Conservation (phyloP, 345 rosid species). For the Lenwebbia sp. region DNA sequence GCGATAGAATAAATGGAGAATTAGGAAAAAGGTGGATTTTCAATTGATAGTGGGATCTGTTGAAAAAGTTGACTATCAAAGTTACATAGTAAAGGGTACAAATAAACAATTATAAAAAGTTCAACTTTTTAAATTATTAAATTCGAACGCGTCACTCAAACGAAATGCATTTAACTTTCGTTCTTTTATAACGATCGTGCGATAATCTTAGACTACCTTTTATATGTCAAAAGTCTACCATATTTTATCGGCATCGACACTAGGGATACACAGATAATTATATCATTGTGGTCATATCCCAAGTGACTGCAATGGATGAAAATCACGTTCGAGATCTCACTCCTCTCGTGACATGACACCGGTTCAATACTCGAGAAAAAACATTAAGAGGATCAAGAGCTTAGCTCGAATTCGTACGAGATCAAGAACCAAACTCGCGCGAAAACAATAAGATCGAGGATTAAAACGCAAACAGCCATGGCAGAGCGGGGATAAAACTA, state of each 20-base stretch:
- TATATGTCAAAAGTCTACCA: fast-evolving
- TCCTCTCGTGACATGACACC: background rate
- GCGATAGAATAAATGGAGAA: background rate
- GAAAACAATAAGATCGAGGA: background rate
- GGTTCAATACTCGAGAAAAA: background rate
- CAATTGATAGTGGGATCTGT: background rate
- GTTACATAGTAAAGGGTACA: background rate
- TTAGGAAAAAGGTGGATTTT: background rate
- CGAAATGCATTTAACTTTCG: fast-evolving
- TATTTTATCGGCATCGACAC: background rate
- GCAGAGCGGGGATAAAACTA: too few relatives aligned
- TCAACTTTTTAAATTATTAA: background rate
- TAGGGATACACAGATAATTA: too few relatives aligned
- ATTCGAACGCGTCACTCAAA: fast-evolving
- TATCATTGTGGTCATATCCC: too few relatives aligned
- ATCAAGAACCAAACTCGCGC: fast-evolving
- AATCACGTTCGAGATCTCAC: fast-evolving
- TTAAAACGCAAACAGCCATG: fast-evolving
- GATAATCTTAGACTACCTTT: background rate
- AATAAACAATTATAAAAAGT: background rate
- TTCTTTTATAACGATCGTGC: background rate
- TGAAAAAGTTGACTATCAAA: background rate
- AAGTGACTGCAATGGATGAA: background rate
- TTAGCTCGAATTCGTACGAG: fast-evolving
- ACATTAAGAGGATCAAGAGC: background rate